Evolutionary conservation across 805 yeast species (phyloP), one percentile per base, ranked within the genome.

Genomic region (Candida loeiensis): DNA sequence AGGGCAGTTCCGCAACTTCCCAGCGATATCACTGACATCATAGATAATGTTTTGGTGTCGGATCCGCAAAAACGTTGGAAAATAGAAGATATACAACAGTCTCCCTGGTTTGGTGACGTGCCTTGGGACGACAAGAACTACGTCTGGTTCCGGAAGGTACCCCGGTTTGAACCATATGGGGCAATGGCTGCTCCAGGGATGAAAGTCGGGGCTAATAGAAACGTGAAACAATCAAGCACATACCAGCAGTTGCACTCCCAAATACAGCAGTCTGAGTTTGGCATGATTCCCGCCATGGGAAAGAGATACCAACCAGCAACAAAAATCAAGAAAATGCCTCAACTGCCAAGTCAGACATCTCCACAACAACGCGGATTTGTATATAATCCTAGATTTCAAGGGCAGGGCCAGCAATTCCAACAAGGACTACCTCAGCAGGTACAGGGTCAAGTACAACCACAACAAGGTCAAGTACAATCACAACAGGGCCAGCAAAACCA

Each of bases 181-280:
- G 28, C 22, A 5, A 36, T 34, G 18, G 19, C 34, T 4, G 36
- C 41, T 4, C 41, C 47, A 5, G 43, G 37, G 7, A 31, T 64
- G 28, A 66, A 63, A 40, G 60, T 59, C 14, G 71, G 71, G 4
- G 51, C 69, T 4, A 61, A 62, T 43, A 48, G 71, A 44, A 59
- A 61, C 41, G 51, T 58, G 40, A 65, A 58, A 43, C 66, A 67
- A 44, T 64, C 71, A 4, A 54, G 37, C 35, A 59, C 71, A 3
- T 61, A 59, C 38, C 71, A 65, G 30, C 67, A 64, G 37, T 55
- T 68, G 43, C 73, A 67, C 40, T 50, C 62, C 2, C 72, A 66
- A 39, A 59, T 67, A 28, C 68, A 57, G 44, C 50, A 46, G 21
- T 56, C 59, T 9, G 71, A 66, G 35, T 59, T 53, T 39, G 54